Percentiles rank a stretch among this genome's conserved stretches.
Evolutionary conservation across 2,329 filamentous ascomycete species (phyloP).

Genomic region (Claviceps maximensis): DNA sequence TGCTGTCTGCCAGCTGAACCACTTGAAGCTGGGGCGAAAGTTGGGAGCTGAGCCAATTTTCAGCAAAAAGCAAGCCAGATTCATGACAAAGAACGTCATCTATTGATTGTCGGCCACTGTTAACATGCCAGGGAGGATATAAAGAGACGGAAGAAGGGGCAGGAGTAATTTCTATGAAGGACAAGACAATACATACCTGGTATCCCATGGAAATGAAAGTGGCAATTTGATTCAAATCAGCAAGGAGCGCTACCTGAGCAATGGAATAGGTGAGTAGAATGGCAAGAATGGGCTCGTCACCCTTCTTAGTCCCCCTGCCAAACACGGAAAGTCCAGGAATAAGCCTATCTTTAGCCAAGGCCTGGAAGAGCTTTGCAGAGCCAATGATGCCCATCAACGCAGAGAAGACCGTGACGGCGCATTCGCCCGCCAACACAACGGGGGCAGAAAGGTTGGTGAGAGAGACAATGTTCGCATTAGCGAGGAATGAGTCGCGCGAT

Average conservation of each 20-base stretch:
- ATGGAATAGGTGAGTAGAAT: constrained; percentile 64
- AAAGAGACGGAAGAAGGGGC: not conserved
- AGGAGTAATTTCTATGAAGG: no score
- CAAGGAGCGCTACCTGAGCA: constrained; percentile 67
- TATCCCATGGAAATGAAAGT: constrained; percentile 87
- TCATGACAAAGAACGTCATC: constrained; percentile 86
- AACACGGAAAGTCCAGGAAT: constrained; percentile 66
- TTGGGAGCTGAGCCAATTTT: constrained; percentile 83
- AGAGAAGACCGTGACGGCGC: constrained; percentile 73
- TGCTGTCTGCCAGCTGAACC: constrained; percentile 79
- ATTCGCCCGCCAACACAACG: constrained; percentile 67
- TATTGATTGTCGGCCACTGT: constrained; percentile 12
- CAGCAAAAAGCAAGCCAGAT: constrained; percentile 73
- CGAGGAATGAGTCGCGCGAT: constrained; percentile 59
- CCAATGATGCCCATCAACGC: constrained; percentile 79
- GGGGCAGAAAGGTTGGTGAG: constrained; percentile 64
- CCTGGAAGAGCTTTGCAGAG: constrained; percentile 72
- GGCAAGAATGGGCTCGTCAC: constrained; percentile 64
- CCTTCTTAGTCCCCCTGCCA: constrained; percentile 55
- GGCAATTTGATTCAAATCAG: constrained; percentile 77
- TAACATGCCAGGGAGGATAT: not conserved
- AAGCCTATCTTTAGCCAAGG: constrained; percentile 65
- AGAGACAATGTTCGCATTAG: constrained; percentile 67
- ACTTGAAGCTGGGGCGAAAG: constrained; percentile 77
- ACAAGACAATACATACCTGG: constrained; percentile 32